Evolutionary conservation across 1,284 basidiomycete genomes (phyloP), one percentile per base, ranked within the genome.

Genomic region (Puccinia coronata): DNA sequence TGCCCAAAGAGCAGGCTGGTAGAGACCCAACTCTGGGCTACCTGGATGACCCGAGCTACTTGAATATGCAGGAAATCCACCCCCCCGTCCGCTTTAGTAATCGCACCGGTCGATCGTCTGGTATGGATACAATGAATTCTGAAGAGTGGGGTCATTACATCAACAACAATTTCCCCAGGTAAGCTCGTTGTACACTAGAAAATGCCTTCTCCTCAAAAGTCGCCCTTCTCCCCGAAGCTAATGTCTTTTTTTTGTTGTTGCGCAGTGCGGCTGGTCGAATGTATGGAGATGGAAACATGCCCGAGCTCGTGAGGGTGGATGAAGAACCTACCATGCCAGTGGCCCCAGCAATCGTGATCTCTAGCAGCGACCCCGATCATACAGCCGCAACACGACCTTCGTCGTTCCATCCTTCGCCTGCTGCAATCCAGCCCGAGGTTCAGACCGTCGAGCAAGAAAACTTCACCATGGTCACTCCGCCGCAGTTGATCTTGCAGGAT

Each of bases 101-200:
- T 43, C 63, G 63, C 11, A 67, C 63, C 12, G 63, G 63, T 14
- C 63, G 63, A 12, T 67, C 63, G 23, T 72, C 70, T 51, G 70
- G 55, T n/a, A 16, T 53, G 49, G 39, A 72, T 53, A 72, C 70
- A 1, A 72, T 72, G 70, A 72, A 72, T 31, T 14, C 70, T 25
- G 70, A 72, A n/a, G 70, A 72, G n/a, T 72, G 70, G 70, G 39
- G 70, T 8, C 70, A 39, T 31, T 72, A 72, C 43, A 53, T 72
- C 3, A 41, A 53, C 28, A 72, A 11, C n/a, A 39, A 67, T 28
- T 36, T 72, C 36, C 20, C 70, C 8, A 55, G 25, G 51, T 72
- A 43, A 72, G 55, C 25, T 59, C 23, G 25, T 11, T 12, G n/a
- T 59, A n/a, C n/a, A 31, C n/a, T 55, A n/a, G 20, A 23, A 55